Evolutionary conservation across 2,329 filamentous ascomycete genomes (phyloP), one percentile per base, ranked within the genome.

Genomic region (Rutstroemia sp.): DNA sequence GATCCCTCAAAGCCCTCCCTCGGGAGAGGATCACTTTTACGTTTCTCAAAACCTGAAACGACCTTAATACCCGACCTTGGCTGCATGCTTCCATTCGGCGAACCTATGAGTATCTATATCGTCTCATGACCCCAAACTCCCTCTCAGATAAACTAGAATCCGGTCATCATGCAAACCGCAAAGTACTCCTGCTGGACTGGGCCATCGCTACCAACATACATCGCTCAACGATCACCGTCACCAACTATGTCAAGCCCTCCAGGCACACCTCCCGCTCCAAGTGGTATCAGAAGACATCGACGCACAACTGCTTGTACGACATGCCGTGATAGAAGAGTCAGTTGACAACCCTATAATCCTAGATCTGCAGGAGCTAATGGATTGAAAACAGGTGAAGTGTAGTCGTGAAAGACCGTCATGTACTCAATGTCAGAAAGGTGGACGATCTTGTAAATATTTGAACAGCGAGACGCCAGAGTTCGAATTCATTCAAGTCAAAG

Each of bases 401-500:
- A 48, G 44, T 14, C 51, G 44, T 25, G 41, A 54, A n/a, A 47
- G 44, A 25, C 51, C 51, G 17, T 30, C 10, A 14, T 54, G 51
- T 16, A 27, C 17, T 4, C 51, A 48, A 6, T 54, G 51, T 38
- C 17, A 25, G 10, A 54, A 54, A 23, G 34, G 44, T 3, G 44
- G 44, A 5, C 51, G 51, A 25, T 27, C 30, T 12, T 54, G 51
- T 19, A 47, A 19, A 54, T 54, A 54, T 30, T 34, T 52, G 17
- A 45, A 52, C 50, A 52, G 50, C 19, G 50, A 52, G 42, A 46
- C 34, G 23, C 51, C 42, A 6, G 42, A 54, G n/a, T 54, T 48
- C 23, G 51, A 54, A 27, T 48, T 54, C 19, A 54, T 54, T 5
- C 37, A 46, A 21, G 42, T 48, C 3, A 46, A 37, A n/a, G 10